Evolutionary conservation across 108 stramenopile species (phyloP), one percentile per base, ranked within the genome.

Genomic region (Fragilaria crotonensis): DNA sequence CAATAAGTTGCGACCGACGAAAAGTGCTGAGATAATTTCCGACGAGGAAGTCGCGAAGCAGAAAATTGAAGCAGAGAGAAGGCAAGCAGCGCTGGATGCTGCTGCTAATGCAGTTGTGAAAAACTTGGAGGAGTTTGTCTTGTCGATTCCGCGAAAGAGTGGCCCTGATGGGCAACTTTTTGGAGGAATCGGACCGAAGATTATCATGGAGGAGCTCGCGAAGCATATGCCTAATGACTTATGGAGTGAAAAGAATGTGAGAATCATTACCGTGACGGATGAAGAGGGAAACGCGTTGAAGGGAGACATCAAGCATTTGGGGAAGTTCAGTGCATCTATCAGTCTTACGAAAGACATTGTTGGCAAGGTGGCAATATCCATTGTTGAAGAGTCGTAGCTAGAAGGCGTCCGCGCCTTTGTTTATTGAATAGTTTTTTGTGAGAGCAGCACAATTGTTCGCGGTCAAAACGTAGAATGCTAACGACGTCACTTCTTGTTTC

Each of bases 141-240:
- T 79, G 32, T 33, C 25, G 21, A 63, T 82, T 23, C 36, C 27
- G 23, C 55, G 79, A 33, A 85, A 83, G 61, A 76, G 79, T 0
- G 87, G 87, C 28, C 84, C 87, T 7, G 82, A 85, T 46, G 87
- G 89, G 3, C 77, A 81, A 51, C 59, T 90, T 46, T 90, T 90
- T 70, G 89, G 83, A 14, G 82, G 89, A 0, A 75, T 90, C 57
- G 81, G 78, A 57, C 63, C 76, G 17, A 86, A 86, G 52, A 72
- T 71, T 47, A 64, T 90, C 21, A 54, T 86, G 59, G 70, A 69
- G 19, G 80, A 76, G 36, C 48, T 89, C 19, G 63, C 75, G 53
- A 52, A 74, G 31, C 45, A 41, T 23, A 62, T 71, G 60, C 64
- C 63, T 30, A 58, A 77, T 27, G 76, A 75, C 14, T 62, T 46